Percentiles rank a stretch among this genome's conserved stretches.
Conservation (phyloP, 2,329 filamentous ascomycete species). For the Neoascochyta sp. region DNA sequence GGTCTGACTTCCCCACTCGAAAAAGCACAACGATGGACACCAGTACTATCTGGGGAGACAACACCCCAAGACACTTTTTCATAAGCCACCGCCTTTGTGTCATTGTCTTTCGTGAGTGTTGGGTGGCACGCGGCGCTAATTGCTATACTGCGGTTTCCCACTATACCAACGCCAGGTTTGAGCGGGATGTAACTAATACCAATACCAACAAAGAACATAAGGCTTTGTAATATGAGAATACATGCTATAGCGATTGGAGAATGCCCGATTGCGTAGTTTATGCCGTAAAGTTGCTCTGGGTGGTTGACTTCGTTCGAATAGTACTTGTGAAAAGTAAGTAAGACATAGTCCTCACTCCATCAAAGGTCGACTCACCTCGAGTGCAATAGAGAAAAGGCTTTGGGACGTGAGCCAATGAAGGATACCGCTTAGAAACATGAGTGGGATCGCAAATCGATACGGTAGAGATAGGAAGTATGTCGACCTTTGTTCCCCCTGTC, state of each 20-base stretch:
- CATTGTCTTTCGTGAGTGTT: too few species aligned
- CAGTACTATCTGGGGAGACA: too few species aligned
- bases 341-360: not conserved
- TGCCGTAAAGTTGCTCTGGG: not conserved
- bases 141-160: slow-evolving; percentile 59
- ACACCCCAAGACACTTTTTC: too few species aligned
- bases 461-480: slow-evolving; percentile 44
- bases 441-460: slow-evolving; percentile 37
- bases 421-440: slow-evolving; percentile 30
- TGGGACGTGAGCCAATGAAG: slow-evolving; percentile 47
- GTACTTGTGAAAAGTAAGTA: not conserved
- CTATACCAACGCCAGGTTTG: slow-evolving; percentile 62
- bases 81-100: too few species aligned
- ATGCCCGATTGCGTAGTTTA: slow-evolving; percentile 4
- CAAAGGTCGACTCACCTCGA: not conserved
- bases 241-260: slow-evolving; percentile 9
- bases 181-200: slow-evolving; percentile 69
- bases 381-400: slow-evolving; percentile 31
- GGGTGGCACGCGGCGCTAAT: slow-evolving; percentile 10
- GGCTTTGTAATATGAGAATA: slow-evolving; percentile 1
- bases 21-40: too few species aligned
- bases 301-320: not conserved
- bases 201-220: slow-evolving; percentile 5
- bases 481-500: slow-evolving; percentile 26
- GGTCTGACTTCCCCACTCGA: too few species aligned